Percentiles rank a stretch among this genome's conserved stretches.
These are phyloP conservation scores for Fraxinus paxiana DNA, from an alignment of 305 asterid genomes.

Conservation along the genomic window DNA sequence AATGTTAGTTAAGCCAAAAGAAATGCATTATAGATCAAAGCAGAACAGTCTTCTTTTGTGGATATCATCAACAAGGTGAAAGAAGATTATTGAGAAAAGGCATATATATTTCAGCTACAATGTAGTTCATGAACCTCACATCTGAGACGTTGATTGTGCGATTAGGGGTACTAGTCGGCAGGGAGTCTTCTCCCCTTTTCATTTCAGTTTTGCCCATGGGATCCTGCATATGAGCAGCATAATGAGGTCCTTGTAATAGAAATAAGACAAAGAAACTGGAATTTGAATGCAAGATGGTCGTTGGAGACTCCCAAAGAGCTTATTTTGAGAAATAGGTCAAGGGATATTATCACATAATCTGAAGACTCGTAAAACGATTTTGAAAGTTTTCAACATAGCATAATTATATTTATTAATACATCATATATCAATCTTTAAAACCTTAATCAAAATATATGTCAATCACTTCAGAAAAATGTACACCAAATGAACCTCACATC, in stretches of 20 bases:
- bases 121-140: constrained; percentile 28
- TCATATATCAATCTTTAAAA: neutral
- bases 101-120: neutral
- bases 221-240: constrained; percentile 25
- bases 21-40: neutral
- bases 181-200: constrained; percentile 23
- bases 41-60: neutral
- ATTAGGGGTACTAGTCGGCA: constrained; percentile 20
- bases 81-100: neutral
- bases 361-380: neutral
- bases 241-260: neutral
- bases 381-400: neutral
- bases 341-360: neutral
- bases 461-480: neutral
- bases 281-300: neutral
- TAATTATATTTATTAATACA: neutral
- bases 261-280: neutral
- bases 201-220: constrained; percentile 27
- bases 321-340: neutral
- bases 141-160: constrained; percentile 35
- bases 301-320: neutral
- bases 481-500: constrained; percentile 34
- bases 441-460: neutral
- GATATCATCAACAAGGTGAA: neutral
- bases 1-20: neutral